Conservation (phyloP, 2,329 filamentous ascomycete genomes). For the Penicillium hordei region DNA sequence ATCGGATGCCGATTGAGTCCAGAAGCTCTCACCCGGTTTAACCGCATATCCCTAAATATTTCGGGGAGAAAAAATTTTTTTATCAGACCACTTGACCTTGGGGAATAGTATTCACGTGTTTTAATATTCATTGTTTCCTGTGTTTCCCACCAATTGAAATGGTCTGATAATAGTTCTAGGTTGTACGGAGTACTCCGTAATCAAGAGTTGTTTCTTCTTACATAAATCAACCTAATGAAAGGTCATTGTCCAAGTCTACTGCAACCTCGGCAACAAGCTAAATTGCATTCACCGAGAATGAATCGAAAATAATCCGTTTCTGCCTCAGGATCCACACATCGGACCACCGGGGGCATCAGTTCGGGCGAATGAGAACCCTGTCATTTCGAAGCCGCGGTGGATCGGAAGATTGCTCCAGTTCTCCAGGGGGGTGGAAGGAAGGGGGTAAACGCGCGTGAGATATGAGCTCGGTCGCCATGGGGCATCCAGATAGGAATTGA, state of each 20-base stretch:
- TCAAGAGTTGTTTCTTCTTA: not conserved
- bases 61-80: not conserved
- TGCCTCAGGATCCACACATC: constrained; percentile 22
- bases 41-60: not conserved
- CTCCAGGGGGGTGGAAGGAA: constrained; percentile 10
- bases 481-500: not conserved
- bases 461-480: not conserved
- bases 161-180: not conserved
- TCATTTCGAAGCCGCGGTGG: constrained; percentile 25
- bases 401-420: constrained; percentile 15
- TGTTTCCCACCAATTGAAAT: not conserved
- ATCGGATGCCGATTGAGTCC: constrained; percentile 3
- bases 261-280: constrained; percentile 5
- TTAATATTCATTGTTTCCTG: not conserved
- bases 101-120: not conserved
- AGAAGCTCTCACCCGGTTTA: not conserved
- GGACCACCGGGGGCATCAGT: constrained; percentile 12
- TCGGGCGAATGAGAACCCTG: constrained; percentile 18
- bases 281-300: not conserved
- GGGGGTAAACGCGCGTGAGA: not conserved
- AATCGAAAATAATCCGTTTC: constrained; percentile 9
- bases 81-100: not conserved
- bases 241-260: not conserved
- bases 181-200: not conserved
- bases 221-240: not conserved